A percentile compares a stretch with the other conserved stretches of the same genome.
phyloP scores from a whole-genome alignment of 2,329 filamentous ascomycete species.

The Nectriaceae sp. region DNA sequence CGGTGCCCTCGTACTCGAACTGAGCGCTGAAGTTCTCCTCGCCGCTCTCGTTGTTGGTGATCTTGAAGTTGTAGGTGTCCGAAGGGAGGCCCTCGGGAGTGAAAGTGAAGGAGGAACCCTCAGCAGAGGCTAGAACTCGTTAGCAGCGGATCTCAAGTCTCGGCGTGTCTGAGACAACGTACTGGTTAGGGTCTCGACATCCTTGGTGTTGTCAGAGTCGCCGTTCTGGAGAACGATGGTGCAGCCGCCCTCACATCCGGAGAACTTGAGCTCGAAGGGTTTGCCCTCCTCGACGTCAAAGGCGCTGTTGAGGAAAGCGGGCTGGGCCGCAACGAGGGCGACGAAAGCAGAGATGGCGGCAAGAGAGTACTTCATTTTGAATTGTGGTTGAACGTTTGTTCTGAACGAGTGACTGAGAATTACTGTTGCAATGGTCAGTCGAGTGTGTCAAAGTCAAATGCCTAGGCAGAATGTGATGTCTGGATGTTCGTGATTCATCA shows the following conservation, averaged over 20 bases:
- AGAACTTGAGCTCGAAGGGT: conserved; percentile 35
- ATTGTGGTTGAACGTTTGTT: conserved; percentile 17
- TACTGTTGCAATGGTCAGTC: conserved; percentile 23
- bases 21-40: conserved; percentile 35
- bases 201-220: conserved; percentile 27
- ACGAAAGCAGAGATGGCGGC: conserved; percentile 32
- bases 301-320: conserved; percentile 34
- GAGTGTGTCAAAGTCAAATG: too few species aligned
- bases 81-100: conserved; percentile 29
- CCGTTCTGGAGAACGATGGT: conserved; percentile 38
- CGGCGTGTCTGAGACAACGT: conserved; percentile 20
- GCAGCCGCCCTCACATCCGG: conserved; percentile 35
- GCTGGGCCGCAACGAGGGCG: conserved; percentile 30
- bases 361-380: conserved; percentile 41
- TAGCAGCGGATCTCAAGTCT: too few species aligned
- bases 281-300: conserved; percentile 31
- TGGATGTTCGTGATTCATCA: too few species aligned
- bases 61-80: conserved; percentile 38
- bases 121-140: conserved; percentile 13
- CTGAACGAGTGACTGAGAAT: conserved; percentile 29
- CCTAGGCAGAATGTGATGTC: too few species aligned
- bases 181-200: conserved; percentile 35
- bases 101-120: conserved; percentile 29
- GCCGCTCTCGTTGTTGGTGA: conserved; percentile 28
- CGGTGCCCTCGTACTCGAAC: conserved; percentile 33